phyloP scores from a whole-genome alignment of 1,139 yeast species.

The Suhomyces choctaworum region DNA sequence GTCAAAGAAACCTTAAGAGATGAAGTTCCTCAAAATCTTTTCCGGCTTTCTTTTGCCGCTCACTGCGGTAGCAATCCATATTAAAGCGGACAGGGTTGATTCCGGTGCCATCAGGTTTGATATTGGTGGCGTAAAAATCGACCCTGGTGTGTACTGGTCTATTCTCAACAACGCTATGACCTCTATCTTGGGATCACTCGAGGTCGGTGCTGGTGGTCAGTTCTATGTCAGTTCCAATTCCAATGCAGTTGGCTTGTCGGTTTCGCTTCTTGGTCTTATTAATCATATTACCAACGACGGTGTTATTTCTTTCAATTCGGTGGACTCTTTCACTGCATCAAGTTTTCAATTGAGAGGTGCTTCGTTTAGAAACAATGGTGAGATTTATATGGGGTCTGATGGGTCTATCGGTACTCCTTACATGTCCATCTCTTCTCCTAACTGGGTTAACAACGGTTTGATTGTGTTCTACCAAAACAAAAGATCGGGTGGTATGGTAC shows the following conservation, averaged over 20 bases:
- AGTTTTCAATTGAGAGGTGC: conserved; percentile 21
- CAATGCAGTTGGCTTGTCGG: conserved; percentile 9
- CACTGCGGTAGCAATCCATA: too few relatives aligned
- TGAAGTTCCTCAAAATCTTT: too few relatives aligned
- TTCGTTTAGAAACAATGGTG: conserved; percentile 29
- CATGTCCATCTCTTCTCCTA: conserved; percentile 21
- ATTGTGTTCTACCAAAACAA: conserved; percentile 24
- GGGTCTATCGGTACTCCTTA: conserved; percentile 22
- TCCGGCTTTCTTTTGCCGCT: too few relatives aligned
- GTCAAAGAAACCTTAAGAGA: too few relatives aligned
- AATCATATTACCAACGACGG: conserved; percentile 16
- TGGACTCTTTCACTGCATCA: conserved; percentile 17
- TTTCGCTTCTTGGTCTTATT: conserved; percentile 11
- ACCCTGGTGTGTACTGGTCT: conserved; percentile 34
- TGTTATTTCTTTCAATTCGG: conserved; percentile 15
- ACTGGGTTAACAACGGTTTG: conserved; percentile 30
- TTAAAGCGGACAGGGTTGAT: too few relatives aligned
- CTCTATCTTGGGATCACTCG: conserved; percentile 24
- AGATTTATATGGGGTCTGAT: conserved; percentile 28
- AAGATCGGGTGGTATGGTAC: conserved; percentile 21
- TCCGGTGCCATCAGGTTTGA: too few relatives aligned
- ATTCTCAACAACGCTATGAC: conserved; percentile 30
- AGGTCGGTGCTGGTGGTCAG: conserved; percentile 26
- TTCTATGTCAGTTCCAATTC: conserved; percentile 19
- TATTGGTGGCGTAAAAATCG: too few relatives aligned